Evolutionary conservation across 495 filamentous ascomycete genomes (phyloP), one percentile per base, ranked within the genome.

Genomic region (Parachaetomium inaequale): DNA sequence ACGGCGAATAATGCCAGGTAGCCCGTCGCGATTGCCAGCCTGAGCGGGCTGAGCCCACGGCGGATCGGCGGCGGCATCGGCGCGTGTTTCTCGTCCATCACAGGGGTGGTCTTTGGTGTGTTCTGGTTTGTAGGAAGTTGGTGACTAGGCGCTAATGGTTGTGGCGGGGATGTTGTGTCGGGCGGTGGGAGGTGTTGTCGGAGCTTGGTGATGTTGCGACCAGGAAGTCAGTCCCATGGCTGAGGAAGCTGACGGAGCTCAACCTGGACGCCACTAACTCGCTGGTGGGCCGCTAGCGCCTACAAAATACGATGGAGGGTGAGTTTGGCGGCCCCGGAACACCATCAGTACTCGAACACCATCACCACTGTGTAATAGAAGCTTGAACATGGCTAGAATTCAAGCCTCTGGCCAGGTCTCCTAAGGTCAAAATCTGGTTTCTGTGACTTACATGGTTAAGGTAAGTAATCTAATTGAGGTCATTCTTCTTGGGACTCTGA

Each of bases 11-110:
- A 23, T 1, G 38, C 45, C 10, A 65, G 53, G 26, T 61, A 65
- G 8, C 43, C 58, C 32, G 56, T 19, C 29, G 58, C 56, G 34
- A 66, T 3, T 14, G 51, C 42, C 14, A 66, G 32, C 31, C 59
- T 49, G n/a, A 42, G 36, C 7, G 60, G 60, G 57, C 42, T 52
- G 26, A 66, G 28, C 45, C 55, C 52, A 31, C 60, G 60, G 26
- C 56, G 60, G 19, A 62, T 58, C 19, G 58, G 65, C 12, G 58
- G 64, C 29, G 52, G 60, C 59, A 52, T 58, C 26, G 61, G 56
- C 38, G 40, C 64, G 47, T 32, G 52, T 19, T 52, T 58, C 32
- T 58, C 62, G 61, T 61, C 67, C 56, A 72, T 63, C 25, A 67
- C 58, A 29, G 26, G 29, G 21, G 15, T 26, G n/a, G 3, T 23